phyloP scores from a whole-genome alignment of 116 monocot species.

The Cymodocea nodosa region DNA sequence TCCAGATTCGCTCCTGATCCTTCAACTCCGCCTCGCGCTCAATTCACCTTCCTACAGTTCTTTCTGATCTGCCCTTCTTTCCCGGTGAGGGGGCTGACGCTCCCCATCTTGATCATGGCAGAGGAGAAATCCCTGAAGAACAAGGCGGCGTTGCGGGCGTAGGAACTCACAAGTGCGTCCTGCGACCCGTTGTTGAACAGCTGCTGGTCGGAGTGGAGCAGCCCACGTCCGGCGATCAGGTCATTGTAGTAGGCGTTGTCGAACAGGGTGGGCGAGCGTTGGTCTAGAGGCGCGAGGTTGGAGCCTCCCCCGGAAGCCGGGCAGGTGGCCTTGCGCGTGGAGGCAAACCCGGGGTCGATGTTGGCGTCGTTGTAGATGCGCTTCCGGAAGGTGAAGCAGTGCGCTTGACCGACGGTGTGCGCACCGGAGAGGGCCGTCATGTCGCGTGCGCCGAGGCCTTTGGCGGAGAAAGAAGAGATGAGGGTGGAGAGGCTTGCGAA shows the following conservation, averaged over 20 bases:
- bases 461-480: constrained; percentile 27
- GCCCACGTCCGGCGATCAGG: constrained; percentile 21
- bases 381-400: constrained; percentile 39
- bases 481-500: constrained; percentile 21
- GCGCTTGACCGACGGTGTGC: constrained; percentile 72
- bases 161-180: constrained; percentile 37
- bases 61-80: constrained; percentile 39
- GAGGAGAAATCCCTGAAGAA: constrained; percentile 41
- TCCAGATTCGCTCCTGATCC: too few species aligned
- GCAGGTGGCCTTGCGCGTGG: constrained; percentile 17
- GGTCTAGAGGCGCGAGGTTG: constrained; percentile 11
- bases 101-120: constrained; percentile 58
- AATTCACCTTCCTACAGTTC: constrained; percentile 53
- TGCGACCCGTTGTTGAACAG: constrained; percentile 47
- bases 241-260: constrained; percentile 34
- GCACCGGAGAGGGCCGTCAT: constrained; percentile 63
- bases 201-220: constrained; percentile 78
- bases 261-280: constrained; percentile 10
- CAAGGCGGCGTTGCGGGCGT: constrained; percentile 12
- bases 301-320: constrained; percentile 21
- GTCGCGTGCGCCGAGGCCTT: constrained; percentile 39
- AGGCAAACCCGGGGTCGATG: constrained; percentile 34
- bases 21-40: too few species aligned
- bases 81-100: constrained; percentile 35
- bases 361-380: constrained; percentile 68